Base-by-base conservation (phyloP, 208 protist species). In the Crithidia expoeki region DNA sequence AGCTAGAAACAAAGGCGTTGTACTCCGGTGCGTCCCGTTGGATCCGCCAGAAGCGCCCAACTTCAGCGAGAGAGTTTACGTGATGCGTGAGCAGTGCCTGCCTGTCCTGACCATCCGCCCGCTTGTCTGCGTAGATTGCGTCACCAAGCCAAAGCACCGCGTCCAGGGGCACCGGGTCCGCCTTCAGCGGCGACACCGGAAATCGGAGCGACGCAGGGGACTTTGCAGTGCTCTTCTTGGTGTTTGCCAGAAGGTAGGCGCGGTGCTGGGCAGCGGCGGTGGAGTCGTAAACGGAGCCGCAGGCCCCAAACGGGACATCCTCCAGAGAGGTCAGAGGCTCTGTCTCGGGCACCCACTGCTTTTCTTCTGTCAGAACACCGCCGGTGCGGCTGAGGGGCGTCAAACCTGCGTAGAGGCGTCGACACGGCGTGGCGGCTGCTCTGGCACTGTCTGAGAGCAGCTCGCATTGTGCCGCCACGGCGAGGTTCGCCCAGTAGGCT, bases 121-220 rank as follows among this genome's bases (percentile, higher is more conserved):
- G 49, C 56, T 85, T 90, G 60, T 97, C 90, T 0, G 85, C 85
- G 79, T 97, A 97, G 32, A 97, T 86, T 6, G 71, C 84, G 62
- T 97, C 92, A 19, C 92, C 92, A 17, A 93, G 72, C 89, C 89
- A 97, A 34, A 93, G 52, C 17, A 92, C 67, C 34, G 85, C 81
- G 58, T 97, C 88, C 12, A 90, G 64, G 1, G 80, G 76, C 1
- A 59, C 25, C 17, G 27, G 16, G 32, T 44, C 61, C 44, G 34
- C 34, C 32, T 14, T 67, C 3, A 55, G 33, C 47, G 61, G 61
- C 14, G 61, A 12, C 6, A 55, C 28, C 2, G 61, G 61, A 19
- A 67, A 67, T 32, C 49, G 61, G 4, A 57, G 51, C 30, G 32
- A 14, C 21, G 51, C 50, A 11, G 1, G 51, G 0, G 49, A 25